These are phyloP conservation scores for Lithocarpus polystachyus DNA, from an alignment of 306 rosid species.

Conservation along the genomic window DNA sequence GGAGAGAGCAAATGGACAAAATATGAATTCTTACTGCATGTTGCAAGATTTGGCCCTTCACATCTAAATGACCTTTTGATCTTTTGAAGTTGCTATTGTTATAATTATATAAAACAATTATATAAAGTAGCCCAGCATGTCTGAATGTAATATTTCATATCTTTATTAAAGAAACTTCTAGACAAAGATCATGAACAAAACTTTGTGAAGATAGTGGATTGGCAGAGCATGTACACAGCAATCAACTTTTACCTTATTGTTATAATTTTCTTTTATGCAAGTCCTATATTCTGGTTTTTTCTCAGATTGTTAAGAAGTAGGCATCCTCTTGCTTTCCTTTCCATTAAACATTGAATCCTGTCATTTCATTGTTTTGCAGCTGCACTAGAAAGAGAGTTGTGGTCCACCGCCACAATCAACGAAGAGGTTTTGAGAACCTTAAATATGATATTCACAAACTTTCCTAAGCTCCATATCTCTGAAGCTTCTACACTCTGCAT, in stretches of 20 bases:
- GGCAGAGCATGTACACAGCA: not conserved
- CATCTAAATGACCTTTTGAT: not conserved
- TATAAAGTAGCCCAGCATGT: not conserved
- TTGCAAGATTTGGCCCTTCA: not conserved
- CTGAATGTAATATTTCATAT: not conserved
- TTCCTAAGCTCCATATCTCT: slow-evolving; percentile 87
- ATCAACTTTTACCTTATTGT: not conserved
- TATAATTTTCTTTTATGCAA: not conserved
- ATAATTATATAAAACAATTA: not conserved
- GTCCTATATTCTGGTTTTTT: not conserved
- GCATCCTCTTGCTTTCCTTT: not conserved
- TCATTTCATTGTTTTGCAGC: slow-evolving; percentile 57
- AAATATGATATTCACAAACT: slow-evolving; percentile 82
- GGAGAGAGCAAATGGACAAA: too few relatives aligned
- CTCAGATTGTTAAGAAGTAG: not conserved
- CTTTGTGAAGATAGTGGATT: not conserved
- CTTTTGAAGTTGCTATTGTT: not conserved
- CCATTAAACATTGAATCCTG: slow-evolving; percentile 9
- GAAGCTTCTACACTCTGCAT: slow-evolving; percentile 96
- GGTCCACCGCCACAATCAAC: slow-evolving; percentile 87
- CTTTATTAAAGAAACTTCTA: not conserved
- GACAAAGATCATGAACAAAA: not conserved
- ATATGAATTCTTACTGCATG: too few relatives aligned
- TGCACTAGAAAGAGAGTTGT: slow-evolving; percentile 88
- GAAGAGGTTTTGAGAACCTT: slow-evolving; percentile 91